Percentiles rank a stretch among this genome's conserved stretches.
phyloP scores from a whole-genome alignment of 257 asterid species.

The Jacaranda mimosifolia region DNA sequence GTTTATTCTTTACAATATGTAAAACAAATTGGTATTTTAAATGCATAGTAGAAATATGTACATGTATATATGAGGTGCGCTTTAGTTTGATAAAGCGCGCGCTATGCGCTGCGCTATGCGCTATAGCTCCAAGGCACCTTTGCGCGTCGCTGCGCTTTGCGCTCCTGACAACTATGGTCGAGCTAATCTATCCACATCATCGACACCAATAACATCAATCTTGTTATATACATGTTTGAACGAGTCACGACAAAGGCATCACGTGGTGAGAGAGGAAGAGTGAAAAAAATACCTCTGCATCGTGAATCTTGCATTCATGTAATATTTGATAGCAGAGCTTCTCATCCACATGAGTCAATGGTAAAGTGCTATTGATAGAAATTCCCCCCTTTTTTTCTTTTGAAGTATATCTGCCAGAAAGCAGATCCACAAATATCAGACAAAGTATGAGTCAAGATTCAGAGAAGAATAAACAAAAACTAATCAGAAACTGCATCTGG shows the following conservation, averaged over 20 bases:
- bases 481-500: constrained; percentile 7
- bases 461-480: background rate
- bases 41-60: too few relatives aligned
- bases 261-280: constrained; percentile 26
- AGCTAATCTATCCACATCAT: constrained; percentile 94
- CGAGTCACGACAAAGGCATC: background rate
- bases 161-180: too few relatives aligned
- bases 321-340: constrained; percentile 98
- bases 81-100: too few relatives aligned
- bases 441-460: constrained; percentile 29
- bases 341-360: constrained; percentile 94
- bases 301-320: constrained; percentile 98
- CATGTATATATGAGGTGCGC: too few relatives aligned
- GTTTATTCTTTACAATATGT: too few relatives aligned
- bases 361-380: constrained; percentile 89
- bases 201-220: constrained; percentile 86
- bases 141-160: too few relatives aligned
- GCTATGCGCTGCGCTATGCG: too few relatives aligned
- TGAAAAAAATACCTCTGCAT: constrained; percentile 82
- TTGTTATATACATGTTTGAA: constrained; percentile 69
- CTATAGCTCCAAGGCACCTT: too few relatives aligned
- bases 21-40: too few relatives aligned
- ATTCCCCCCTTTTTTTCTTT: constrained; percentile 96
- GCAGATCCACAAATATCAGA: constrained; percentile 31
- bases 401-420: constrained; percentile 88